A percentile compares a stretch with the other conserved stretches of the same genome.
These are phyloP conservation scores for Cutaneotrichosporon cutaneum DNA, from an alignment of 1,284 basidiomycete species.

Conservation along the genomic window DNA sequence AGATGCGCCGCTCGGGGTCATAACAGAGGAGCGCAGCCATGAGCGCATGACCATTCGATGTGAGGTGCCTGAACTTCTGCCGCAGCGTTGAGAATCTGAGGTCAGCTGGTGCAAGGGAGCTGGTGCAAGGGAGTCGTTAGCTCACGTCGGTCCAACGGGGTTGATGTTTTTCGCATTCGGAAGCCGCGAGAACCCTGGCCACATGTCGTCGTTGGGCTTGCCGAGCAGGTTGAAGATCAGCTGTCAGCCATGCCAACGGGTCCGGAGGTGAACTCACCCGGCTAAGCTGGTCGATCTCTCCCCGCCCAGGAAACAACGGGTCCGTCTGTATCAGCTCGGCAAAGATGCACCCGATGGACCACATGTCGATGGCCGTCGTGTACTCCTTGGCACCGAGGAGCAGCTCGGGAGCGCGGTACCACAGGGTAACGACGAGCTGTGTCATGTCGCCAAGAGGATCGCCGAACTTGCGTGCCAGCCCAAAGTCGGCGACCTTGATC, in stretches of 20 bases:
- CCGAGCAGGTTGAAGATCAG: constrained; percentile 86
- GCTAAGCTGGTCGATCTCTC: constrained; percentile 86
- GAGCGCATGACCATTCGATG: constrained; percentile 79
- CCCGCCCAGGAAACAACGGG: constrained; percentile 92
- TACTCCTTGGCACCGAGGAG: constrained; percentile 86
- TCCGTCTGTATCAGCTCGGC: constrained; percentile 91
- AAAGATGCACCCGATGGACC: constrained; percentile 95
- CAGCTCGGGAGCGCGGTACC: constrained; percentile 73
- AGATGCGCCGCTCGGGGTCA: constrained; percentile 79
- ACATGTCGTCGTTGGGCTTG: constrained; percentile 75
- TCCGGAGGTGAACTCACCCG: constrained; percentile 58
- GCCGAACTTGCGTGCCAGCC: constrained; percentile 65
- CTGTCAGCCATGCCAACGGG: not conserved
- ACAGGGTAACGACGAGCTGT: constrained; percentile 65
- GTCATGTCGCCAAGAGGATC: constrained; percentile 96
- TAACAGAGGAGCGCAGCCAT: constrained; percentile 80
- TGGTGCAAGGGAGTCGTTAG: too few species aligned
- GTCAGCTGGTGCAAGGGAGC: not conserved
- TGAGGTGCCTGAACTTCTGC: constrained; percentile 70
- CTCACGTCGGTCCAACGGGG: constrained; percentile 63
- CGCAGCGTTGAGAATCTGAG: constrained; percentile 55
- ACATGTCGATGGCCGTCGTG: constrained; percentile 92
- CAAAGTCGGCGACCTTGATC: constrained; percentile 97
- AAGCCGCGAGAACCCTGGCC: constrained; percentile 78
- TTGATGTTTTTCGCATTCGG: constrained; percentile 78